Evolutionary conservation across 805 yeast genomes (phyloP), one percentile per base, ranked within the genome.

Genomic region (Candida corydali): DNA sequence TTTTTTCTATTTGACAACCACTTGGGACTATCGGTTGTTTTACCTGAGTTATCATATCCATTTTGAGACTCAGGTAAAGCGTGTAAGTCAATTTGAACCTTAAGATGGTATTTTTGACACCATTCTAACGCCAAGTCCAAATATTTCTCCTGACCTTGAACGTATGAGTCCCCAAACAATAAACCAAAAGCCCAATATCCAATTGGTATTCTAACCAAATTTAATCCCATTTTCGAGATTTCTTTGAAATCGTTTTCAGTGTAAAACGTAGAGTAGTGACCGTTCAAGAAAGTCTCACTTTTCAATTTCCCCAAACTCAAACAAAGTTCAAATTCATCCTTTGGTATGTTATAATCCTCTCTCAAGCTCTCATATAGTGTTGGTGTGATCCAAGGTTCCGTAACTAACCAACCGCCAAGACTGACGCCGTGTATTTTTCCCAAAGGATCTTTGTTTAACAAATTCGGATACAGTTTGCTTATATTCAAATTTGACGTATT

Each of bases 41-140:
- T 63, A 18, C 98, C 98, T 5, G 95, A 86, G 66, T 89, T 89
- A 61, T 89, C 98, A 53, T 86, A 91, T 11, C 97, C 97, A 57
- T 89, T 89, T 60, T 89, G 98, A 16, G 95, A 84, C 16, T 96
- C 97, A 22, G 96, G 94, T 11, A 83, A 95, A 43, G 97, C 97
- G 57, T 89, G 98, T 52, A 89, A 62, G 58, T 89, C 97, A 29
- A 89, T 73, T 96, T 96, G 87, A 17, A 78, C 95, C 53, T 80
- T 80, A 44, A 89, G 54, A 28, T 70, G 73, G 45, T 79, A 52
- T 12, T 66, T 63, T 32, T 75, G 57, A 29, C 86, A 78, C 96
- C 96, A 91, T 12, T 55, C 72, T 29, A 89, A 62, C 10, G 96
- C 95, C 52, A 71, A 62, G 52, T 86, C 94, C 37, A 89, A 62